Percentiles rank a stretch among this genome's conserved stretches.
These are phyloP conservation scores for Aspergillus sparsus DNA, from an alignment of 495 filamentous ascomycete genomes.

Conservation along the genomic window DNA sequence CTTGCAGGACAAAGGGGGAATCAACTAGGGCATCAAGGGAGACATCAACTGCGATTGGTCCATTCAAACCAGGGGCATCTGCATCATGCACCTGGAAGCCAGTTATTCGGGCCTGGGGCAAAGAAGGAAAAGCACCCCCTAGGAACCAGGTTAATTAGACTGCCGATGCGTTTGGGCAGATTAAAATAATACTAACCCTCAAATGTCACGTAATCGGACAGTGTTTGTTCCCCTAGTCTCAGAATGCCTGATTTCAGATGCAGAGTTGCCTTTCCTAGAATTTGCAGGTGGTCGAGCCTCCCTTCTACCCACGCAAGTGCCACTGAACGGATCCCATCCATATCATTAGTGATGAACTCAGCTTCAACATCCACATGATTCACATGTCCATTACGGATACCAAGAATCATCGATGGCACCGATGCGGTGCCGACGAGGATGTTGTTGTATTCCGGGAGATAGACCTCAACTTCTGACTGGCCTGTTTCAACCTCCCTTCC, in stretches of 20 bases:
- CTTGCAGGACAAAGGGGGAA: conserved; percentile 69
- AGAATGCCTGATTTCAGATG: conserved; percentile 76
- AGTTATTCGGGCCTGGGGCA: conserved; percentile 77
- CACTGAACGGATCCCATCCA: conserved; percentile 75
- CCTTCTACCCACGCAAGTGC: conserved; percentile 88
- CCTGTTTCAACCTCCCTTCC: conserved; percentile 69
- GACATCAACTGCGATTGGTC: conserved; percentile 76
- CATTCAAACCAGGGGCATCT: conserved; percentile 46
- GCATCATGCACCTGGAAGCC: conserved; percentile 74
- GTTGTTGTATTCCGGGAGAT: conserved; percentile 80
- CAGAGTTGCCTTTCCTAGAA: conserved; percentile 70
- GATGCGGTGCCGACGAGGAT: conserved; percentile 73
- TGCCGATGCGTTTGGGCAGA: not conserved
- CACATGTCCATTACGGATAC: conserved; percentile 71
- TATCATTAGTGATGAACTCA: conserved; percentile 71
- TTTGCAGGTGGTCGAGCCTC: conserved; percentile 61
- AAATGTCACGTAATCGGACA: conserved; percentile 72
- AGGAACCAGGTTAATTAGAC: conserved; percentile 21
- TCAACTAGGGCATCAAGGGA: conserved; percentile 66
- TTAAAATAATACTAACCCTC: conserved; percentile 65
- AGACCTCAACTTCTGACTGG: conserved; percentile 70
- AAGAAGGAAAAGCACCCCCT: conserved; percentile 66
- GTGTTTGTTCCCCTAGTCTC: conserved; percentile 66
- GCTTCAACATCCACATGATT: conserved; percentile 77
- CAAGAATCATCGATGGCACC: conserved; percentile 70